Percentiles rank a stretch among this genome's conserved stretches.
Evolutionary conservation across 495 filamentous ascomycete genomes (phyloP).

Genomic region (Parmelia sp.): DNA sequence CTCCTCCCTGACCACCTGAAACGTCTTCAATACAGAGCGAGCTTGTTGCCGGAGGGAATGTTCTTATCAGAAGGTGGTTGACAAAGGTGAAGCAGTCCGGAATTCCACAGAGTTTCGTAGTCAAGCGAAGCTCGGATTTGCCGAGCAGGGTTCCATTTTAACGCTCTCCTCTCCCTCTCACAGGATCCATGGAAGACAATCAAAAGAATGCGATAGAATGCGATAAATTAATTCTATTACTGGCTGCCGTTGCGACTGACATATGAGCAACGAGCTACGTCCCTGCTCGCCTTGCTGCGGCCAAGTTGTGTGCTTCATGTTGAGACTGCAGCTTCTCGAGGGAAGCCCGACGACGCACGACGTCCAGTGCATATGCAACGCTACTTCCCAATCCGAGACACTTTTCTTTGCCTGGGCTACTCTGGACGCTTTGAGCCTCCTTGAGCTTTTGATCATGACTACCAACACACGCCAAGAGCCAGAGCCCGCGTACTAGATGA

Average conservation of each 20-base stretch:
- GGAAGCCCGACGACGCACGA: background rate
- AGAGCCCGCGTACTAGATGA: no score
- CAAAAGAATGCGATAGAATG: no score
- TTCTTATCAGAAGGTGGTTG: constrained; percentile 1
- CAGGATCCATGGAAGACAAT: no score
- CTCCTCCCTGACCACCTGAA: background rate
- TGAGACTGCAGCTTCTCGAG: background rate
- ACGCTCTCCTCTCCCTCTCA: background rate
- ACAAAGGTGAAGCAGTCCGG: background rate
- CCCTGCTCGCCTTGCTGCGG: background rate
- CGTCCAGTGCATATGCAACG: background rate
- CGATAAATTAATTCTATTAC: background rate
- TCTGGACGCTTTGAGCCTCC: background rate
- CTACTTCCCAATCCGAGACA: background rate
- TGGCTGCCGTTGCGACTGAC: background rate
- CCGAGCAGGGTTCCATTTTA: background rate
- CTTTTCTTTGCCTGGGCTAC: background rate
- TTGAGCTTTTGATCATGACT: background rate
- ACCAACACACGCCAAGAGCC: no score
- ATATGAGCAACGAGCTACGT: background rate
- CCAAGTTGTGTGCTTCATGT: background rate
- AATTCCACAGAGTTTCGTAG: background rate
- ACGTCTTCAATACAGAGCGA: background rate
- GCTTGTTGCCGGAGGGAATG: background rate
- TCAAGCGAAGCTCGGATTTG: background rate